Evolutionary conservation across 2,329 filamentous ascomycete genomes (phyloP).

Genomic region (Aspergillus calidoustus): DNA sequence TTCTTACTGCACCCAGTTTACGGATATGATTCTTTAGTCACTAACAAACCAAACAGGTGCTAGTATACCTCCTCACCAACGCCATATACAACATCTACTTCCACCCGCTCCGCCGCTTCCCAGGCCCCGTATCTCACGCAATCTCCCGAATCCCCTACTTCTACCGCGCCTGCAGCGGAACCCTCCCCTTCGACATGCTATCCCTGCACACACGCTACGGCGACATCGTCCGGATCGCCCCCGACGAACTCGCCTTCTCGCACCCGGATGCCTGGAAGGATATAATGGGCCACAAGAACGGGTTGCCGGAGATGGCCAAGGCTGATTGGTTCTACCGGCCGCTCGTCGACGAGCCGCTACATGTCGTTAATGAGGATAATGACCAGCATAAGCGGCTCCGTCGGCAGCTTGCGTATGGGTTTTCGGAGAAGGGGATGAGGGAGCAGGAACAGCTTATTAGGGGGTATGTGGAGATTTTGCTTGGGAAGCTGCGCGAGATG

Average conservation of each 20-base stretch:
- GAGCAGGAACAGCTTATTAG: conserved; percentile 40
- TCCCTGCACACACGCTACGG: conserved; percentile 33
- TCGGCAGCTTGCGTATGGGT: conserved; percentile 38
- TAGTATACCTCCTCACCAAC: neutral
- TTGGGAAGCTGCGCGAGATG: conserved; percentile 23
- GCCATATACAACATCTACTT: conserved; percentile 6
- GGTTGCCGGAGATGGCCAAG: neutral
- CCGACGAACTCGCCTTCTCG: conserved; percentile 44
- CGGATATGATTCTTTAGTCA: neutral
- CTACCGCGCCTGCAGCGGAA: neutral
- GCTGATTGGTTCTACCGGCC: neutral
- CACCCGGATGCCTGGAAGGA: conserved; percentile 37
- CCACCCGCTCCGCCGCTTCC: conserved; percentile 16
- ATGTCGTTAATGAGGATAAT: conserved; percentile 14
- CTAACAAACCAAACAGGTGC: neutral
- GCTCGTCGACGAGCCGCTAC: neutral
- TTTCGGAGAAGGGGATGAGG: conserved; percentile 40
- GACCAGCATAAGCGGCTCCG: conserved; percentile 37
- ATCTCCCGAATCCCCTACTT: conserved; percentile 11
- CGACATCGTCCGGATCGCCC: conserved; percentile 46
- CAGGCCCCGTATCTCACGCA: conserved; percentile 13
- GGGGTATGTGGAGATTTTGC: conserved; percentile 35
- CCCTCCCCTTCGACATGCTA: conserved; percentile 20
- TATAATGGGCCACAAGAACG: conserved; percentile 37
- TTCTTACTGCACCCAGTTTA: neutral